Percentiles rank a stretch among this genome's conserved stretches.
Conservation (phyloP, 257 asterid genomes). For the Verbena officinalis region DNA sequence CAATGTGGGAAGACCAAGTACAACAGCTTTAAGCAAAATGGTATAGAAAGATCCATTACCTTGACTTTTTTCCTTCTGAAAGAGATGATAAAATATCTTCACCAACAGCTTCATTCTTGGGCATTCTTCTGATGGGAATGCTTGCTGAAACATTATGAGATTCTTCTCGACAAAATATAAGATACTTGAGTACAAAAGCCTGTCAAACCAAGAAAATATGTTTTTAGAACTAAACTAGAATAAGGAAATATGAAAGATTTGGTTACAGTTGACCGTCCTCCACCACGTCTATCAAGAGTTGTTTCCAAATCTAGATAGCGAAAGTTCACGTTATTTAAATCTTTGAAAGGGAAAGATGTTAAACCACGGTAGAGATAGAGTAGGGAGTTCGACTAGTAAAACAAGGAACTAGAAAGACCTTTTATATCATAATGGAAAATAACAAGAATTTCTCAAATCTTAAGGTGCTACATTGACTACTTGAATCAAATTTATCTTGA, state of each 20-base stretch:
- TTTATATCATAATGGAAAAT: not conserved
- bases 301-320: not conserved
- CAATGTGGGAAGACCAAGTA: conserved; percentile 12
- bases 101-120: conserved; percentile 53
- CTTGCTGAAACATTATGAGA: conserved; percentile 39
- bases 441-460: conserved; percentile 3
- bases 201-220: conserved; percentile 47
- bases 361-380: not conserved
- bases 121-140: conserved; percentile 39
- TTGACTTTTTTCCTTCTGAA: conserved; percentile 73
- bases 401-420: conserved; percentile 12
- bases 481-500: conserved; percentile 7
- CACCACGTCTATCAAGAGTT: not conserved
- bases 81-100: conserved; percentile 68
- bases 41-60: conserved; percentile 47
- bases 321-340: not conserved
- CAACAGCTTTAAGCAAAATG: conserved; percentile 22
- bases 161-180: conserved; percentile 67
- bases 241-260: not conserved
- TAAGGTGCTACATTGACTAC: not conserved
- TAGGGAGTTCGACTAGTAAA: conserved; percentile 4
- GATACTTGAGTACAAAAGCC: conserved; percentile 95
- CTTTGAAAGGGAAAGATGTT: not conserved
- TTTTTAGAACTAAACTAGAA: conserved; percentile 22
- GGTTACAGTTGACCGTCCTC: not conserved